These are phyloP conservation scores for Calendula officinalis DNA, from an alignment of 129 eudicot genomes.

Conservation along the genomic window DNA sequence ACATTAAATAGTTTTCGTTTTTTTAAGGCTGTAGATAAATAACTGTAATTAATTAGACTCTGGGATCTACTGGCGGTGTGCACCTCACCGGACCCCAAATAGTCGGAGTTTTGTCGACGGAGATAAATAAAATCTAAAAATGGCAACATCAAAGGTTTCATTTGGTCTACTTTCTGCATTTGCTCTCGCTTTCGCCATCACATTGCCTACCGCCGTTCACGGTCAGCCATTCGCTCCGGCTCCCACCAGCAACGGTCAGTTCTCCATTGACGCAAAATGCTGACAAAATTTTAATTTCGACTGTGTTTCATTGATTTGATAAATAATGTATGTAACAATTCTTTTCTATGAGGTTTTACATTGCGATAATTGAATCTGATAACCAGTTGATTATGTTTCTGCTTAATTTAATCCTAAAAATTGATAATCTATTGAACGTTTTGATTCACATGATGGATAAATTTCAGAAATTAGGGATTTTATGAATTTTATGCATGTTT, in stretches of 20 bases:
- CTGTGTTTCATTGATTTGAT: neutral
- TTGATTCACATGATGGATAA: neutral
- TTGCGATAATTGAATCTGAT: neutral
- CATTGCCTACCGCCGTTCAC: conserved; percentile 46
- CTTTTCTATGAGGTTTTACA: neutral
- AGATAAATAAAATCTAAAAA: conserved; percentile 15
- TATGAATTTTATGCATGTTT: neutral
- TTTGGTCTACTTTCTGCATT: conserved; percentile 34
- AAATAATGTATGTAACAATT: neutral
- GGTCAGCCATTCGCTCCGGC: conserved; percentile 61
- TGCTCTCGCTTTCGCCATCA: conserved; percentile 41
- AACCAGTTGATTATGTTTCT: neutral
- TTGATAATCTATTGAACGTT: conserved; percentile 18
- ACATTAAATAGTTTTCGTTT: too few relatives aligned
- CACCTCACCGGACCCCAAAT: conserved; percentile 15
- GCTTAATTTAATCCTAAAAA: neutral
- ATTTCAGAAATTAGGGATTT: conserved; percentile 3
- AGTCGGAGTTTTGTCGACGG: conserved; percentile 24
- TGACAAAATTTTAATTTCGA: neutral
- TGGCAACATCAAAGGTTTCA: conserved; percentile 31
- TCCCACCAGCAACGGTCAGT: conserved; percentile 64
- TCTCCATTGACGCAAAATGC: neutral
- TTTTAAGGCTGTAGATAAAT: neutral
- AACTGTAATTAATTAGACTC: neutral
- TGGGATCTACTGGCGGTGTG: conserved; percentile 22